Evolutionary conservation across 1,284 basidiomycete genomes (phyloP), one percentile per base, ranked within the genome.

Genomic region (Ustilago loliicola): DNA sequence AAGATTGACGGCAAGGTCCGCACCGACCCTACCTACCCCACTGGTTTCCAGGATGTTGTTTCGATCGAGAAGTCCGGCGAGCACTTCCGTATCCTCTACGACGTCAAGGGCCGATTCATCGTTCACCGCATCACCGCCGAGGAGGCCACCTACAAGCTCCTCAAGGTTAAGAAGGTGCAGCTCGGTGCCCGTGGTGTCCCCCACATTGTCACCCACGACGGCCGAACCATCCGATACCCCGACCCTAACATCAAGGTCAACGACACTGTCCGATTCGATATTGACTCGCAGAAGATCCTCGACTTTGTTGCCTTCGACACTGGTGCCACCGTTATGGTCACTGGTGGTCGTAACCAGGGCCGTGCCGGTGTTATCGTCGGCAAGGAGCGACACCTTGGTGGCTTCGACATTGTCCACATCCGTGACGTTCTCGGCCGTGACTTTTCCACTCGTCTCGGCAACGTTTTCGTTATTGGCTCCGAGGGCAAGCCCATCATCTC

Each of bases 341-440:
- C 97, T 79, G 96, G 96, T 88, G 96, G 96, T 84, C 95, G 96
- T 88, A 99, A 98, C 93, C 97, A 97, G 94, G 96, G 97, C 86
- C 93, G 97, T 90, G 93, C 92, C 75, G 97, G 96, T 90, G 91
- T 95, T 79, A 97, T 99, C 85, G 91, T 94, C 74, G 94, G 96
- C 89, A 91, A 93, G 84, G 97, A 99, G 91, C 95, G 95, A 89
- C 96, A 98, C 90, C 89, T 94, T 83, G 96, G 96, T 88, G 96
- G 95, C 81, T 98, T 96, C 89, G 96, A 98, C 89, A 86, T 86
- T 63, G 81, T 85, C 74, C 96, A 98, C 88, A 93, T 99, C 85
- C 95, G 94, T 89, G 96, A 99, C 87, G 92, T 94, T 57, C 90
- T 97, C 78, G 96, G 98, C 88, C 91, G 95, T 87, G 95, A 94